Percentiles rank a stretch among this genome's conserved stretches.
Conservation (phyloP, 1,139 yeast species). For the Geotrichum restrictum region DNA sequence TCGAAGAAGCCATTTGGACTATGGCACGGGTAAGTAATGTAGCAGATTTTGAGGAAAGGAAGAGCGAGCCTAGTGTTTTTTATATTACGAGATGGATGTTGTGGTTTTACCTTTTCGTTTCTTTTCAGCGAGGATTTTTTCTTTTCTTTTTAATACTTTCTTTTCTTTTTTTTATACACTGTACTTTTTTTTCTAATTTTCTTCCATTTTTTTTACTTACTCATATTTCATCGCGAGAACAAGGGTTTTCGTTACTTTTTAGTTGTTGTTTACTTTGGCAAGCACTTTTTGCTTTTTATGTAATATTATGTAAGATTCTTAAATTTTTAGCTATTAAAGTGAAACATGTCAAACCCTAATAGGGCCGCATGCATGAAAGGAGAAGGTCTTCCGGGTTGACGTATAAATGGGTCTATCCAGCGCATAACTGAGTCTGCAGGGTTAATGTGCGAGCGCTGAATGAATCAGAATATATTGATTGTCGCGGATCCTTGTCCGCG, state of each 20-base stretch:
- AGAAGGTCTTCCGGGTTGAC: neutral
- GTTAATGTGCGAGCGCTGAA: no score
- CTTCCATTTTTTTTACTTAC: neutral
- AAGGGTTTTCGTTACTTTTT: neutral
- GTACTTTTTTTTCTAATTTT: neutral
- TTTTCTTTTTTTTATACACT: no score
- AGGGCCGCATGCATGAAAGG: neutral
- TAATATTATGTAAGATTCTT: neutral
- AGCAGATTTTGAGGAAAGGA: neutral
- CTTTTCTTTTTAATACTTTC: no score
- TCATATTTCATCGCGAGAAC: neutral
- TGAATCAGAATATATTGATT: no score
- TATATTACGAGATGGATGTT: neutral
- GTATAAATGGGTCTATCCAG: no score
- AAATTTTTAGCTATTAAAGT: neutral
- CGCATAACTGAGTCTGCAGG: no score
- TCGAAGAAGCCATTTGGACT: neutral
- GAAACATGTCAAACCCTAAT: neutral
- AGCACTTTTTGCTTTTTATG: neutral
- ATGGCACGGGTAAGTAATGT: neutral
- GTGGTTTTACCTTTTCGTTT: neutral
- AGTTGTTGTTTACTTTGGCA: neutral
- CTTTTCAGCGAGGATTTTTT: no score
- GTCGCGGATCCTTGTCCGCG: no score
- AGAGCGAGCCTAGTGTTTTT: no score